A percentile compares a stretch with the other conserved stretches of the same genome.
Evolutionary conservation across 176 grass and related monocot species (phyloP).

Genomic region (Triticum aestivum): IWGSC_CS_RefSeq_v2.1 NC_057805.1:111330045-111330544

Average conservation of each 20-base stretch:
- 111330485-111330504: neutral
- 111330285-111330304: neutral
- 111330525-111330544: neutral
- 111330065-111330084: neutral
- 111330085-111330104: neutral
- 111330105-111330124: neutral
- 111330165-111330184: neutral
- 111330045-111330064: neutral
- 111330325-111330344: neutral
- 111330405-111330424: neutral
- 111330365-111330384: no score
- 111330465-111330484: conserved; percentile 10
- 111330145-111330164: neutral
- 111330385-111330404: neutral
- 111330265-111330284: conserved; percentile 4
- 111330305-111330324: neutral
- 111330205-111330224: neutral
- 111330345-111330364: neutral
- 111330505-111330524: neutral
- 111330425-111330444: neutral
- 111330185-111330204: conserved; percentile 8
- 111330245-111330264: neutral
- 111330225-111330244: conserved; percentile 4
- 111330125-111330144: neutral
- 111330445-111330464: neutral